A percentile compares a stretch with the other conserved stretches of the same genome.
Conservation (phyloP, 805 yeast species). For the Candida maltosa region DNA sequence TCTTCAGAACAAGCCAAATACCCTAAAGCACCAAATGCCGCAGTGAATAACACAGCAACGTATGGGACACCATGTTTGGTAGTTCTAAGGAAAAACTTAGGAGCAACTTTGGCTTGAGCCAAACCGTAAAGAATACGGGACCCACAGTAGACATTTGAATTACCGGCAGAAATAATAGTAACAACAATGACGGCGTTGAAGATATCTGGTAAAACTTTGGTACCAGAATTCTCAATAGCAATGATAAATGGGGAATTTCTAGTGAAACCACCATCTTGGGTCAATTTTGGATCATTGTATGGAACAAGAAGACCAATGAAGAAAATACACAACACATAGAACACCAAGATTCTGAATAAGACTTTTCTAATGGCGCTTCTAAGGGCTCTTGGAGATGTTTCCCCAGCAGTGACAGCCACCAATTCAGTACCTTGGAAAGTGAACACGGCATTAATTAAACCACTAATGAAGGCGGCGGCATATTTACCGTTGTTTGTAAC, state of each 20-base stretch:
- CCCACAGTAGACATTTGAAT: constrained; percentile 70
- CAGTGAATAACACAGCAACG: constrained; percentile 52
- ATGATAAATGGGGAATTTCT: constrained; percentile 69
- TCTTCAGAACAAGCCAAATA: constrained; percentile 52
- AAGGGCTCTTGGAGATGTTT: constrained; percentile 51
- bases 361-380: constrained; percentile 64
- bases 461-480: constrained; percentile 25
- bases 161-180: constrained; percentile 76
- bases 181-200: constrained; percentile 68
- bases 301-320: constrained; percentile 73
- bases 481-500: constrained; percentile 17
- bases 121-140: constrained; percentile 67
- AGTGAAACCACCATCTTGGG: constrained; percentile 30
- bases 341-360: constrained; percentile 59
- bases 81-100: constrained; percentile 45
- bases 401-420: constrained; percentile 75
- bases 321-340: constrained; percentile 62
- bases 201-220: constrained; percentile 61
- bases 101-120: constrained; percentile 58
- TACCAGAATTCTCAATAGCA: constrained; percentile 68
- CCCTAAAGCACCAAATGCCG: constrained; percentile 62
- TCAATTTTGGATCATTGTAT: constrained; percentile 55
- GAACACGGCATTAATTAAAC: constrained; percentile 72
- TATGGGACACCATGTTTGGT: constrained; percentile 62
- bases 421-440: constrained; percentile 79